Percentiles rank a stretch among this genome's conserved stretches.
phyloP scores from a whole-genome alignment of 805 yeast species.

The Barnettozyma californica region DNA sequence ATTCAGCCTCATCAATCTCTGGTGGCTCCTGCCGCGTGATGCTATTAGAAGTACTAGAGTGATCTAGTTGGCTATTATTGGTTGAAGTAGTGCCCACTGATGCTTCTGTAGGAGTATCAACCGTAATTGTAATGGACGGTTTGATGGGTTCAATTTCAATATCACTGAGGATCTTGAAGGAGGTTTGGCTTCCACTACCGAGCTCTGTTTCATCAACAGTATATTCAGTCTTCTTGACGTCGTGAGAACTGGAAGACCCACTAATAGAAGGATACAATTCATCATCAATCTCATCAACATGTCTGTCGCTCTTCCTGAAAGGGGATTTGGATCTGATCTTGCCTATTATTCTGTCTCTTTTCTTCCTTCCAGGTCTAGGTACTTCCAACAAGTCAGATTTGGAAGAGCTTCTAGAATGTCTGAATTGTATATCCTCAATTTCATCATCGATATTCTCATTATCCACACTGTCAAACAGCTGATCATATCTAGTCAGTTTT shows the following conservation, averaged over 20 bases:
- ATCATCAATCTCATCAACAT: background rate
- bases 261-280: background rate
- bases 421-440: background rate
- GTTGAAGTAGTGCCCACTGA: background rate
- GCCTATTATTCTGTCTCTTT: conserved; percentile 13
- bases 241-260: background rate
- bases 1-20: conserved; percentile 11
- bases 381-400: conserved; percentile 15
- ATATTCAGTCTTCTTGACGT: background rate
- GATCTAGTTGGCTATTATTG: background rate
- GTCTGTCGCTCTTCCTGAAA: conserved; percentile 10
- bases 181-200: background rate
- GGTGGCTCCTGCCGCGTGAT: conserved; percentile 4
- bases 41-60: background rate
- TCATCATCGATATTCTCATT: background rate
- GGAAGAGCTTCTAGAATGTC: conserved; percentile 7
- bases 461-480: conserved; percentile 14
- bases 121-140: conserved; percentile 2
- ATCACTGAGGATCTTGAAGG: conserved; percentile 11
- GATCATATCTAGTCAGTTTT: conserved; percentile 15
- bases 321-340: conserved; percentile 25
- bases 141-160: conserved; percentile 22
- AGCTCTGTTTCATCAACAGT: background rate
- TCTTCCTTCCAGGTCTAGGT: conserved; percentile 15
- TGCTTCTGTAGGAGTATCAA: conserved; percentile 3